A percentile compares a stretch with the other conserved stretches of the same genome.
These are phyloP conservation scores for Heliamphora exappendiculata DNA, from an alignment of 148 eudicot species.

Conservation along the genomic window DNA sequence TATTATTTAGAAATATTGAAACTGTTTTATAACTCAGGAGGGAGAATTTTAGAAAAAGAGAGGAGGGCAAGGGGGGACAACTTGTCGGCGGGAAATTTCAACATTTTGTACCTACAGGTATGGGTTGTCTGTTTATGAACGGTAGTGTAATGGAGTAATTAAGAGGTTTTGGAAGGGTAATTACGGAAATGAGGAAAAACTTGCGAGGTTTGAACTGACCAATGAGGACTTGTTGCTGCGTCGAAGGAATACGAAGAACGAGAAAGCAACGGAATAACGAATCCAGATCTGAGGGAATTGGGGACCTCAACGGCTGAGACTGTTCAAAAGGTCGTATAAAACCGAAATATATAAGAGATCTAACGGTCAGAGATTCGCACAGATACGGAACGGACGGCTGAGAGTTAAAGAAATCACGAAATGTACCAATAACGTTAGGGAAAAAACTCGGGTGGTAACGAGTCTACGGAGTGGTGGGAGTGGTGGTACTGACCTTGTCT, in stretches of 20 bases:
- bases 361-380: slow-evolving; percentile 7
- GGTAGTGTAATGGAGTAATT: background rate
- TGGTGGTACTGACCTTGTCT: slow-evolving; percentile 17
- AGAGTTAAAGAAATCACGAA: background rate
- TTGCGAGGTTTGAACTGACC: background rate
- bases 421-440: background rate
- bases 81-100: background rate
- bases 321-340: background rate
- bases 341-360: slow-evolving; percentile 6
- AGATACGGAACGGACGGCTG: background rate
- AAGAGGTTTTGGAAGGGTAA: slow-evolving; percentile 8
- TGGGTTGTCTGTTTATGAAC: background rate
- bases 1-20: background rate
- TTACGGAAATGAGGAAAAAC: background rate
- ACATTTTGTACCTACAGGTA: background rate
- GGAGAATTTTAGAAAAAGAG: background rate
- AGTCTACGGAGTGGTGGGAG: background rate
- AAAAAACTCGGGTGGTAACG: background rate
- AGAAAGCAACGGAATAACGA: slow-evolving; percentile 20
- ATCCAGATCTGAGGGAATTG: slow-evolving; percentile 13
- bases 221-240: slow-evolving; percentile 4
- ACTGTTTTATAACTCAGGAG: background rate
- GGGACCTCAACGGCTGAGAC: slow-evolving; percentile 12
- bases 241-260: slow-evolving; percentile 14
- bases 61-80: slow-evolving; percentile 3